A percentile compares a stretch with the other conserved stretches of the same genome.
Conservation (phyloP, 1,284 basidiomycete genomes). For the Peniophora sp. region DNA sequence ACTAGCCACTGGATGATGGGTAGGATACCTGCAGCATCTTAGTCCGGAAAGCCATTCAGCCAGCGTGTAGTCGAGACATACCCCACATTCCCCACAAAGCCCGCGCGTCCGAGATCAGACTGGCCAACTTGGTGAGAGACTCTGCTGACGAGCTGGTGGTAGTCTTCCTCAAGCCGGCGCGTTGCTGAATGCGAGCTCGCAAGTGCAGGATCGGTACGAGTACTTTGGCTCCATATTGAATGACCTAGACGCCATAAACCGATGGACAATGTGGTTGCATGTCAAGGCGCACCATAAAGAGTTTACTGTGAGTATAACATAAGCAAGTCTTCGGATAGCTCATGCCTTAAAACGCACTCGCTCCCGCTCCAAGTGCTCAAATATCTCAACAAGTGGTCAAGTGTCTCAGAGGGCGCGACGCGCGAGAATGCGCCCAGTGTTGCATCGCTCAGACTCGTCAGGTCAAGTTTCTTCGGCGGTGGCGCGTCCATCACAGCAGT, state of each 20-base stretch:
- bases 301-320: constrained; percentile 40
- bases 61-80: constrained; percentile 17
- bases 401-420: constrained; percentile 48
- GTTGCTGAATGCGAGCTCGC: constrained; percentile 60
- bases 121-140: constrained; percentile 46
- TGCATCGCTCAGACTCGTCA: constrained; percentile 46
- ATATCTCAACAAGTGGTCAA: constrained; percentile 66
- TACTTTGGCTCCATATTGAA: constrained; percentile 65
- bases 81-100: constrained; percentile 74
- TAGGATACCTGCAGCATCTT: constrained; percentile 46
- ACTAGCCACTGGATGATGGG: constrained; percentile 76
- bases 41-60: constrained; percentile 1
- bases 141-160: constrained; percentile 45
- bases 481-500: too few species aligned
- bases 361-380: constrained; percentile 75
- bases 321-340: neutral
- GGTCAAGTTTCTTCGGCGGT: neutral
- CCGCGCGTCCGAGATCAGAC: constrained; percentile 56
- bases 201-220: constrained; percentile 55
- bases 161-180: constrained; percentile 43
- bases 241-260: constrained; percentile 33
- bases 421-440: constrained; percentile 55
- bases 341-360: constrained; percentile 49
- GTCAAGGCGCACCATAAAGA: constrained; percentile 53
- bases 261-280: neutral